Conservation (phyloP, 805 yeast species). For the Yarrowia sp. region DNA sequence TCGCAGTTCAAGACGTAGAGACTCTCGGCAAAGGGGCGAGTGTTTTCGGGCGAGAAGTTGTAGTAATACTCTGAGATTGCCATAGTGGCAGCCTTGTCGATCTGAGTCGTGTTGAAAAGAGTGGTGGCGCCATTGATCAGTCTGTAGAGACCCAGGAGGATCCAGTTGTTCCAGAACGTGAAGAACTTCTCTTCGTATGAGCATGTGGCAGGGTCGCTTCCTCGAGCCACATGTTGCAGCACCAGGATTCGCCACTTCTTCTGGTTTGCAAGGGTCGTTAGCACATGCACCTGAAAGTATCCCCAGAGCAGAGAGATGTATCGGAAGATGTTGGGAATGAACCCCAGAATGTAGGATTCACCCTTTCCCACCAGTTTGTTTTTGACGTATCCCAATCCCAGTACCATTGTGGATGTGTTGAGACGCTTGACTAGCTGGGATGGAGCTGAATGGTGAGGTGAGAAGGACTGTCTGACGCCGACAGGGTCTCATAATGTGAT, state of each 20-base stretch:
- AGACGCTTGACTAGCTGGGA: neutral
- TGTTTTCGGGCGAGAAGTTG: conserved; percentile 1
- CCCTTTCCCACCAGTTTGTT: conserved; percentile 11
- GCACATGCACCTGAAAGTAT: conserved; percentile 21
- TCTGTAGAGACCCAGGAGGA: conserved; percentile 4
- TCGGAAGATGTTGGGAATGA: conserved; percentile 18
- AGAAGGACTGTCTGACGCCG: neutral
- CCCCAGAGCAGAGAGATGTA: conserved; percentile 1
- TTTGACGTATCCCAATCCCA: conserved; percentile 16
- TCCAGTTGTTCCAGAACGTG: conserved; percentile 16
- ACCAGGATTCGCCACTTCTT: conserved; percentile 19
- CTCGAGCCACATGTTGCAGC: neutral
- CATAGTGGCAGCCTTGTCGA: conserved; percentile 13
- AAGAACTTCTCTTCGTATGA: conserved; percentile 2
- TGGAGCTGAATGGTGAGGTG: neutral
- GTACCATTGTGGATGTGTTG: conserved; percentile 1
- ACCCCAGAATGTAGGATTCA: conserved; percentile 7
- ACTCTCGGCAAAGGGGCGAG: neutral
- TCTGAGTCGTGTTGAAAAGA: conserved; percentile 15
- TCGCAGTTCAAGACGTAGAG: conserved; percentile 14
- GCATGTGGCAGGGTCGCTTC: neutral
- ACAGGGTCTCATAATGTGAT: neutral
- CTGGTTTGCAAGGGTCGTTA: conserved; percentile 13
- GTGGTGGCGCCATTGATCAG: conserved; percentile 1
- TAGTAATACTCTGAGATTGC: conserved; percentile 5